phyloP scores from a whole-genome alignment of 768 basidiomycete species.

The Scleroderma citrinum region DNA sequence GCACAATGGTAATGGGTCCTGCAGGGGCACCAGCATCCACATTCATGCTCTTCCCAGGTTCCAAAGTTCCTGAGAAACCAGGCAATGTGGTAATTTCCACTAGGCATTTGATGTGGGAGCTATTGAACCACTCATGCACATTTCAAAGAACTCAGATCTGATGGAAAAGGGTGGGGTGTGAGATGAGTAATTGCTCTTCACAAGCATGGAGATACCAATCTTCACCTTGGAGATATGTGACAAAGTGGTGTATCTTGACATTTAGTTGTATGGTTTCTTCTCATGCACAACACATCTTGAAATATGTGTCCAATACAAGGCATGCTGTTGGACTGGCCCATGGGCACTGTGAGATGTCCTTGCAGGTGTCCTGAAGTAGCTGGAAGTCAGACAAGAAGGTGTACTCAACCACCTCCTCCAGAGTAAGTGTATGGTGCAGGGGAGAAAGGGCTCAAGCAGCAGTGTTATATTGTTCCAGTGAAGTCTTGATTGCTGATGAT shows the following conservation, averaged over 20 bases:
- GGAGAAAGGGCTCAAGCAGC: background rate
- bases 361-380: conserved; percentile 7
- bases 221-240: background rate
- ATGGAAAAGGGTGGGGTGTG: no score
- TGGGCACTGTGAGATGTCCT: conserved; percentile 9
- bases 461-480: conserved; percentile 1
- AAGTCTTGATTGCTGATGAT: conserved; percentile 10
- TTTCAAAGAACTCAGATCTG: no score
- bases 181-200: background rate
- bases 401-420: conserved; percentile 18
- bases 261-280: background rate
- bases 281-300: background rate
- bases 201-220: background rate
- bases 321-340: conserved; percentile 13
- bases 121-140: no score
- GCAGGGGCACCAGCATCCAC: no score
- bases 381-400: conserved; percentile 9
- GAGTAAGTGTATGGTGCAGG: conserved; percentile 5
- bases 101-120: no score
- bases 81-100: no score
- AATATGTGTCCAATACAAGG: background rate
- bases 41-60: no score
- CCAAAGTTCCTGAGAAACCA: no score
- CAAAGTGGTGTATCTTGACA: conserved; percentile 24
- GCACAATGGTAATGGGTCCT: no score